Evolutionary conservation across 2,329 filamentous ascomycete species (phyloP), one percentile per base, ranked within the genome.

Genomic region (Pseudogymnoascus sp.): DNA sequence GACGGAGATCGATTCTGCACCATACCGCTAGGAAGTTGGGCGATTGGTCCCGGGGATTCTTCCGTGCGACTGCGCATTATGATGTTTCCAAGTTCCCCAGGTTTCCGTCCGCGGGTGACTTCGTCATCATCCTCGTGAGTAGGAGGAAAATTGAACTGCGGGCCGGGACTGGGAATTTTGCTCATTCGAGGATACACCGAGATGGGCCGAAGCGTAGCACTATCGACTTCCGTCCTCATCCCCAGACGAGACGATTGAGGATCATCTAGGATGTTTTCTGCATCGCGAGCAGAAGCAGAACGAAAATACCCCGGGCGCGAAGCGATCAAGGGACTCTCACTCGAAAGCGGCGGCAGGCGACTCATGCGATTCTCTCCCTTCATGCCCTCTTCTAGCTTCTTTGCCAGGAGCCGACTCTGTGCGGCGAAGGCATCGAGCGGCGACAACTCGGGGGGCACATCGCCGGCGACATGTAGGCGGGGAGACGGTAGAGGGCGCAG

Each of bases 391-490:
- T 96, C 88, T 65, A 99, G 85, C 76, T 96, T 89, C 76, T 86
- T 90, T 40, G 92, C 92, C 61, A 99, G 83, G 70, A 96, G 79
- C 64, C 93, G 88, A 70, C 93, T 96, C 73, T 97, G 93, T 66
- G 93, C 82, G 21, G 93, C 93, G 73, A 99, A 96, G 59, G 93
- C 93, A 81, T 99, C 95, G 67, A 99, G 83, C 10, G 95, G 95
- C 6, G 95, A 97, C 63, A 97, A 82, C 61, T 95, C 90, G 4
- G 95, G 95, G 19, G 95, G 93, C 1, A 89, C 83, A 70, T 93
- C 90, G 66, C 90, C 90, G 64, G 89, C 88, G 64, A 90, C 81
- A 74, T 92, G 88, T 64, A 91, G 78, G 66, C 89, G 86, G 44
- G 89, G 89, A n/a, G 89, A 92, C 33, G 69, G 63, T 63, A 71